Evolutionary conservation across 2,329 filamentous ascomycete species (phyloP).

Genomic region (Aureobasidium musti): DNA sequence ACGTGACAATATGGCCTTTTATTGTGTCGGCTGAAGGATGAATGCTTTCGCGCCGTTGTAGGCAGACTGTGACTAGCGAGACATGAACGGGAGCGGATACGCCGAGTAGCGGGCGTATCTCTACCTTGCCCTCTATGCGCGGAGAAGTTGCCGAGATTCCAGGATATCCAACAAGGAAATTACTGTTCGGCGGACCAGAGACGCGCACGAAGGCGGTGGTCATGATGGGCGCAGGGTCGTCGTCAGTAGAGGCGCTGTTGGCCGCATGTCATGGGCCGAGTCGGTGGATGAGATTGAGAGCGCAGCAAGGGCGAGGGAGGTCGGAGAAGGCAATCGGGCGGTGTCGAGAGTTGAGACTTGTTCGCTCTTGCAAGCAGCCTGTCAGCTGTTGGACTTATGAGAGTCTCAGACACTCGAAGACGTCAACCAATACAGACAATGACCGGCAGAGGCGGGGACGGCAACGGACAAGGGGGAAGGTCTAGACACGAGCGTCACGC

Average conservation of each 20-base stretch:
- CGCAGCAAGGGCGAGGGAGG: not conserved
- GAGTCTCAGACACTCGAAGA: conserved; percentile 5
- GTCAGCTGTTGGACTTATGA: not conserved
- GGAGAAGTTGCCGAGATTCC: conserved; percentile 98
- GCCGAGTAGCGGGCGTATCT: conserved; percentile 84
- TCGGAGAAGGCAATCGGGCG: not conserved
- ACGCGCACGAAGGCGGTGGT: conserved; percentile 84
- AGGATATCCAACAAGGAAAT: conserved; percentile 94
- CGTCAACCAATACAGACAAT: conserved; percentile 7
- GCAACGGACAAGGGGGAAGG: conserved; percentile 12
- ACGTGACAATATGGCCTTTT: conserved; percentile 83
- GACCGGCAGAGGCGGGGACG: conserved; percentile 3
- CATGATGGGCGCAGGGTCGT: conserved; percentile 35
- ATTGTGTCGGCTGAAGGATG: conserved; percentile 94
- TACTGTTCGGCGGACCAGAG: conserved; percentile 94
- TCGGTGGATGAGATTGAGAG: not conserved
- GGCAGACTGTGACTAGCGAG: conserved; percentile 89
- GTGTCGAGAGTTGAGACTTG: not conserved
- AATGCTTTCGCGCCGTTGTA: conserved; percentile 93
- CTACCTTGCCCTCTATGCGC: conserved; percentile 95
- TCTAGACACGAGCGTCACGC: not conserved
- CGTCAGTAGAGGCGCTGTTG: conserved; percentile 18
- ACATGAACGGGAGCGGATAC: conserved; percentile 86
- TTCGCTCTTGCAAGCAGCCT: not conserved
- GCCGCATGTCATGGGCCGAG: conserved; percentile 19